These are phyloP conservation scores for Penicillium canescens DNA, from an alignment of 495 filamentous ascomycete genomes.

Conservation along the genomic window DNA sequence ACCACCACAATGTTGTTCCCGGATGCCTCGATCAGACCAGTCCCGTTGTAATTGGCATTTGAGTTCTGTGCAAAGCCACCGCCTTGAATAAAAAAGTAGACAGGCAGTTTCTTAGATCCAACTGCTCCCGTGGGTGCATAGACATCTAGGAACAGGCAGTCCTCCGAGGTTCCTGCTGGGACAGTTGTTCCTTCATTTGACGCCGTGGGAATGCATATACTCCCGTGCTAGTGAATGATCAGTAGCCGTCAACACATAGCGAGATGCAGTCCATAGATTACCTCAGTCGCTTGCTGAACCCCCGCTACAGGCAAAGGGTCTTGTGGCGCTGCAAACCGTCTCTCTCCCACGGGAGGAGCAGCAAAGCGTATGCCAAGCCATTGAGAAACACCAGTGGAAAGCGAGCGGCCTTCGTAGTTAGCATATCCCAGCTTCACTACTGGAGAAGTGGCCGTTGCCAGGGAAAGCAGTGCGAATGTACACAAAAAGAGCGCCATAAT, in stretches of 20 bases:
- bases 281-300: slow-evolving; percentile 46
- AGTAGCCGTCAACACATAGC: neutral
- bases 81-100: slow-evolving; percentile 77
- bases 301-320: slow-evolving; percentile 45
- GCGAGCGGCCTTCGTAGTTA: slow-evolving; percentile 36
- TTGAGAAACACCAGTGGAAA: slow-evolving; percentile 51
- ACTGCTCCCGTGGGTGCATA: slow-evolving; percentile 60
- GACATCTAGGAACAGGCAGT: slow-evolving; percentile 77
- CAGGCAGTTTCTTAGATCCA: slow-evolving; percentile 51
- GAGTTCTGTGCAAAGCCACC: slow-evolving; percentile 66
- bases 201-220: slow-evolving; percentile 53
- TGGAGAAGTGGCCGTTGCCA: slow-evolving; percentile 19
- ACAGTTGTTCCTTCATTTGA: slow-evolving; percentile 21
- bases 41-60: slow-evolving; percentile 68
- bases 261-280: slow-evolving; percentile 16
- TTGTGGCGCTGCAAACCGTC: slow-evolving; percentile 61
- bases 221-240: slow-evolving; percentile 36
- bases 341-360: slow-evolving; percentile 54
- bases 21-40: slow-evolving; percentile 58
- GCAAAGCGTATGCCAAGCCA: slow-evolving; percentile 71
- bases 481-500: slow-evolving; percentile 15
- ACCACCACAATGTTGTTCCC: slow-evolving; percentile 65
- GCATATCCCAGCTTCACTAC: slow-evolving; percentile 46
- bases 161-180: slow-evolving; percentile 54
- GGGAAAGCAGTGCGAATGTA: slow-evolving; percentile 17